Evolutionary conservation across 768 basidiomycete species (phyloP).

Genomic region (Harrya chromipes): DNA sequence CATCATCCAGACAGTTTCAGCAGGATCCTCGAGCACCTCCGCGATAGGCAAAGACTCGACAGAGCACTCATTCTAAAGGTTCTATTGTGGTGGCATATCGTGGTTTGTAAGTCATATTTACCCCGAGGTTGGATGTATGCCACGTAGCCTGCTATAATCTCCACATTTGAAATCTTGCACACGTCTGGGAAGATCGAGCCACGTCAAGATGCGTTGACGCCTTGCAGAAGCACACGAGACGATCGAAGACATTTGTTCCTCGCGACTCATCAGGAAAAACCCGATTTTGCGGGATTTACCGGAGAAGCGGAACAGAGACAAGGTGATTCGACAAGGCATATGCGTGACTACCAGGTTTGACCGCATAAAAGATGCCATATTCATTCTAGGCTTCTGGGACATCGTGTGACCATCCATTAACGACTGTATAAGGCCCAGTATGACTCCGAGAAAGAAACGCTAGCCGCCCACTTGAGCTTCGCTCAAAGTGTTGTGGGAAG

Average conservation of each 20-base stretch:
- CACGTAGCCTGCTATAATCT: conserved; percentile 1
- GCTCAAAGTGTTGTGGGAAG: conserved; percentile 8
- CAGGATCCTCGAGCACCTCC: conserved; percentile 86
- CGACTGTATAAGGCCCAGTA: no score
- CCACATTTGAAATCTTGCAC: not conserved
- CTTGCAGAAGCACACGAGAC: not conserved
- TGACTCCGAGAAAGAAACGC: not conserved
- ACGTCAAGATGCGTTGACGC: not conserved
- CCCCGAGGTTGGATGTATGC: conserved; percentile 1
- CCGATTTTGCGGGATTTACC: no score
- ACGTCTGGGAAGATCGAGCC: conserved; percentile 2
- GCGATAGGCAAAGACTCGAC: conserved; percentile 85
- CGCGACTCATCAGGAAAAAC: no score
- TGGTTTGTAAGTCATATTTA: not conserved
- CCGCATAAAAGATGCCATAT: conserved; percentile 3
- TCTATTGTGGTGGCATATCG: not conserved
- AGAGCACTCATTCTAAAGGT: conserved; percentile 70
- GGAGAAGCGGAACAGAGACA: no score
- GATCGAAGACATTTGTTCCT: conserved; percentile 3
- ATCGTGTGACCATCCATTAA: not conserved
- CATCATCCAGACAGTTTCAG: conserved; percentile 79
- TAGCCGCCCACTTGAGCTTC: not conserved
- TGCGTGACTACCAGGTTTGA: not conserved
- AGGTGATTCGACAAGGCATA: not conserved
- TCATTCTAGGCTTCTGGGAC: not conserved